Evolutionary conservation across 108 stramenopile genomes (phyloP).

Genomic region (Cyclotella kingstonii): DNA sequence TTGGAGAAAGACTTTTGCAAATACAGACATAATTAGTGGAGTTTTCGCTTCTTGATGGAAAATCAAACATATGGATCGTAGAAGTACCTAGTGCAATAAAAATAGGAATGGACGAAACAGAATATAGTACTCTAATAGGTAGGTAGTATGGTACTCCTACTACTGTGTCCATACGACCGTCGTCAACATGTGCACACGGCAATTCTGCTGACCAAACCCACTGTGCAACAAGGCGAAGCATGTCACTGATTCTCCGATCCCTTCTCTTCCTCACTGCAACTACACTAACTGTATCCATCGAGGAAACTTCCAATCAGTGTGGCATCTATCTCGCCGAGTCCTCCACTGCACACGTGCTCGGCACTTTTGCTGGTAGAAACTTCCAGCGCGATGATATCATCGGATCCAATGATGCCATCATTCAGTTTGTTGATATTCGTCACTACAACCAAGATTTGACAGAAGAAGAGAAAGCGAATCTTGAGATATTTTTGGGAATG

Average conservation of each 20-base stretch:
- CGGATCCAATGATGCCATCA: constrained; percentile 34
- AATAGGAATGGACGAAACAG: too few relatives aligned
- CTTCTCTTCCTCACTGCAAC: constrained; percentile 11
- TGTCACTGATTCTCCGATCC: neutral
- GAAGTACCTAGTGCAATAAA: too few relatives aligned
- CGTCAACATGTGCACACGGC: neutral
- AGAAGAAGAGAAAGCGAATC: constrained; percentile 4
- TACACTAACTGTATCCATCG: constrained; percentile 9
- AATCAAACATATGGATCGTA: too few relatives aligned
- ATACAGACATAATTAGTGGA: too few relatives aligned
- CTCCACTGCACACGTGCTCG: constrained; percentile 38
- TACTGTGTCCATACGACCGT: too few relatives aligned
- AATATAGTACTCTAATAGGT: too few relatives aligned
- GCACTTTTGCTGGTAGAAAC: constrained; percentile 34
- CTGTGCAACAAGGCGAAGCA: neutral
- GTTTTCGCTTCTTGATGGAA: too few relatives aligned
- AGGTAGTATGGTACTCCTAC: too few relatives aligned
- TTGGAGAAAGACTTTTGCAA: too few relatives aligned
- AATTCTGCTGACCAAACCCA: neutral
- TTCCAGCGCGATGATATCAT: constrained; percentile 32
- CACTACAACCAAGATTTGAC: constrained; percentile 6
- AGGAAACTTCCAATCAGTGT: constrained; percentile 22
- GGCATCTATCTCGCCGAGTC: constrained; percentile 45
- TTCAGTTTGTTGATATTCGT: constrained; percentile 40
- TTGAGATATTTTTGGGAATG: constrained; percentile 30